phyloP scores from a whole-genome alignment of 805 yeast species.

The Myxozyma sirexii region DNA sequence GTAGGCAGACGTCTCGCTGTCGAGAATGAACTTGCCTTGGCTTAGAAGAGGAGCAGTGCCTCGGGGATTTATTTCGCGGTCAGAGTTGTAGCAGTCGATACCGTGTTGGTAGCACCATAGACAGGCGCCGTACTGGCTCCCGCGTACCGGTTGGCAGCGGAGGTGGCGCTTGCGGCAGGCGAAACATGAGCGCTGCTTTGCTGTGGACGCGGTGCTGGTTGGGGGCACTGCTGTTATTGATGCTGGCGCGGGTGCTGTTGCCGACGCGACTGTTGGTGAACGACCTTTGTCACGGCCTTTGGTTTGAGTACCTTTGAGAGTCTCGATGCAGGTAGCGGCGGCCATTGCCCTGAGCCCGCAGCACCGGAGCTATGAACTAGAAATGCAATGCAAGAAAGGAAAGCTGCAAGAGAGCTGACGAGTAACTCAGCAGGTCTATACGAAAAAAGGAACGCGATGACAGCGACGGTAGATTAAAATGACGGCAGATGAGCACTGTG shows the following conservation, averaged over 20 bases:
- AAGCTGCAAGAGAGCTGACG: too few relatives aligned
- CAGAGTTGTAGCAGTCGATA: slow-evolving; percentile 23
- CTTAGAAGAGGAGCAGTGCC: not conserved
- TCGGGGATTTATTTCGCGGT: slow-evolving; percentile 14
- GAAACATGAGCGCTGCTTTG: slow-evolving; percentile 12
- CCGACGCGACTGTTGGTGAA: not conserved
- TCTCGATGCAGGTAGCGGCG: not conserved
- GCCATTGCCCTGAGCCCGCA: not conserved
- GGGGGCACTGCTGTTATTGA: not conserved
- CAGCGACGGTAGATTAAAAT: too few relatives aligned
- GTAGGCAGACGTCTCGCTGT: slow-evolving; percentile 22
- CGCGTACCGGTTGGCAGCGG: slow-evolving; percentile 14
- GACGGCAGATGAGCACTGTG: not conserved
- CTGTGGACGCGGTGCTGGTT: not conserved
- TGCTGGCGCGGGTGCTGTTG: not conserved
- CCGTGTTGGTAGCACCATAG: slow-evolving; percentile 26
- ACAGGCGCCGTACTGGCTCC: slow-evolving; percentile 16
- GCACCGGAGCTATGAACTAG: too few relatives aligned
- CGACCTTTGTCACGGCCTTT: not conserved
- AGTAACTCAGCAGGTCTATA: too few relatives aligned
- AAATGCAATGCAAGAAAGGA: too few relatives aligned
- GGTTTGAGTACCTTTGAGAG: not conserved
- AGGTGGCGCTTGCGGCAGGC: slow-evolving; percentile 24
- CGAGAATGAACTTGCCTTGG: slow-evolving; percentile 19
- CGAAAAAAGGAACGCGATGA: too few relatives aligned